These are phyloP conservation scores for Anthracocystis setariae DNA, from an alignment of 1,284 basidiomycete species.

Conservation along the genomic window DNA sequence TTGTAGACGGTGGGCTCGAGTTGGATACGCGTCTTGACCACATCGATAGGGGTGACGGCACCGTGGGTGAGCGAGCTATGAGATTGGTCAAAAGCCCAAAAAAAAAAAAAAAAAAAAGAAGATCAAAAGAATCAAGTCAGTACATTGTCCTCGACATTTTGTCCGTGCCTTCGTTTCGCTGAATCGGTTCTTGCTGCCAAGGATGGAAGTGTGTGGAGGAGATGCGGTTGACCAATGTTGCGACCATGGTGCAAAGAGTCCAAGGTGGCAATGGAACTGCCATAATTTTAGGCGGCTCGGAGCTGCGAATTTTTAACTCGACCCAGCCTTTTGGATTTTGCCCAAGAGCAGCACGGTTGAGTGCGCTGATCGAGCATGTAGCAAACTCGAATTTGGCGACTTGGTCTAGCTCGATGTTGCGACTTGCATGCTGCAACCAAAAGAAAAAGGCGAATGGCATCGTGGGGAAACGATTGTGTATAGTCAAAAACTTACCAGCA, in stretches of 20 bases:
- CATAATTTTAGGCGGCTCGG: background rate
- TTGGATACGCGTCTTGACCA: constrained; percentile 93
- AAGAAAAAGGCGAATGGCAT: background rate
- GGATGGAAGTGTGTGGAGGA: too few species aligned
- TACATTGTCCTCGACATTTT: too few species aligned
- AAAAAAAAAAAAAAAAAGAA: background rate
- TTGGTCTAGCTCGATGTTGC: background rate
- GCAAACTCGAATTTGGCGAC: background rate
- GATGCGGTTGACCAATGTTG: too few species aligned
- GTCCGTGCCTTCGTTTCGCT: too few species aligned
- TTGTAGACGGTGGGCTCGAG: constrained; percentile 75
- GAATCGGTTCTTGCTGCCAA: too few species aligned
- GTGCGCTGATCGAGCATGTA: background rate
- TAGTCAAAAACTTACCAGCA: constrained; percentile 74
- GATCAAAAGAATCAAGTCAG: background rate
- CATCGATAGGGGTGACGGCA: constrained; percentile 64
- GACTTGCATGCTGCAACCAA: background rate
- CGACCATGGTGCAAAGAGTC: too few species aligned
- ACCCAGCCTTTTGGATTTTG: background rate
- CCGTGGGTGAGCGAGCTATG: constrained; percentile 87
- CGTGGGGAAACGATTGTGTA: background rate
- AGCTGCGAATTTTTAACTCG: background rate
- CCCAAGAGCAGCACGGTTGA: too few species aligned
- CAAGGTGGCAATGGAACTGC: too few species aligned
- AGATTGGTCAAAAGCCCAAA: too few species aligned